These are phyloP conservation scores for Scytalidium lignicola DNA, from an alignment of 2,329 filamentous ascomycete genomes.

Conservation along the genomic window DNA sequence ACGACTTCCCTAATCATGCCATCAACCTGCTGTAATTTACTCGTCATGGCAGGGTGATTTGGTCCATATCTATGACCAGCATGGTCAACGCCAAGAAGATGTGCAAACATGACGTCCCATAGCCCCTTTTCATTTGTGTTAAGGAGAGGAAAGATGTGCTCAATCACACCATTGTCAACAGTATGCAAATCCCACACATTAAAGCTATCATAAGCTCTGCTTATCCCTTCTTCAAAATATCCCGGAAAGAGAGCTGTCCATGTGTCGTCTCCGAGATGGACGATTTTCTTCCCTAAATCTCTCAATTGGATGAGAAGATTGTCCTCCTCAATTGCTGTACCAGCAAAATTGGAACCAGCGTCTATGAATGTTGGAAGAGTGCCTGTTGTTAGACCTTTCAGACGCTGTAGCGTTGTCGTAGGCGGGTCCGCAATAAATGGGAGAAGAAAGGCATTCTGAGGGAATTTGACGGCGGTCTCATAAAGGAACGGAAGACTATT, in stretches of 20 bases:
- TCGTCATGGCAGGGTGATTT: conserved; percentile 84
- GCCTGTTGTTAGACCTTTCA: conserved; percentile 93
- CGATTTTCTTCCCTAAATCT: conserved; percentile 67
- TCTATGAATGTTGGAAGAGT: conserved; percentile 94
- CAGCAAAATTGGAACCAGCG: conserved; percentile 89
- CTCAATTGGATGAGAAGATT: conserved; percentile 63
- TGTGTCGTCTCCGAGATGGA: conserved; percentile 95
- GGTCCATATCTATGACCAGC: conserved; percentile 95
- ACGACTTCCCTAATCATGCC: conserved; percentile 68
- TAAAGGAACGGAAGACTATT: conserved; percentile 84
- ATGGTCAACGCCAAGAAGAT: conserved; percentile 93
- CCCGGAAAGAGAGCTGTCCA: conserved; percentile 91
- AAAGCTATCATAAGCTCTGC: conserved; percentile 89
- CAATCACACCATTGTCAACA: conserved; percentile 88
- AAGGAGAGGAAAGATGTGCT: conserved; percentile 83
- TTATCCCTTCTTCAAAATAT: conserved; percentile 86
- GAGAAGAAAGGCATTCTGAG: conserved; percentile 79
- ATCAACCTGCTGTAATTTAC: conserved; percentile 91
- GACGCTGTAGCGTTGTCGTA: conserved; percentile 82
- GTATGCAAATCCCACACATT: conserved; percentile 98
- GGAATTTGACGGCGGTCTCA: conserved; percentile 69
- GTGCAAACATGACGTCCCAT: conserved; percentile 94
- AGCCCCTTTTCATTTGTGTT: conserved; percentile 56
- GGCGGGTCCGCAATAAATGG: conserved; percentile 97
- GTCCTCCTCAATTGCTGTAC: conserved; percentile 93